Evolutionary conservation across 768 basidiomycete species (phyloP).

Genomic region (Naganishia randhawae): DNA sequence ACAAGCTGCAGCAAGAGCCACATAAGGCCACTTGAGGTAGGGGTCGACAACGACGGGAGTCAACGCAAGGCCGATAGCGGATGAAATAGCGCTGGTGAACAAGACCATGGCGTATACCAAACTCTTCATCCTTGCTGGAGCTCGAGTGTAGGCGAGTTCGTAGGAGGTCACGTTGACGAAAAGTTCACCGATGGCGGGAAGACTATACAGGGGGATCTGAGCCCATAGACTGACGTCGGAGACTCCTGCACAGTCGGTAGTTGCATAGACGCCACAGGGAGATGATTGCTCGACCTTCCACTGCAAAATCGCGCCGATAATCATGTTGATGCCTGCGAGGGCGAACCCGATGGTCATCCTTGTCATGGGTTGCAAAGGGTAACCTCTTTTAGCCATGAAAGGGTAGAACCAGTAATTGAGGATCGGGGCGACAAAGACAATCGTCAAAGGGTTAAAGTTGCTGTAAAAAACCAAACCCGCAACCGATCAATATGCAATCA

Average conservation of each 20-base stretch:
- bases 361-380: constrained; percentile 41
- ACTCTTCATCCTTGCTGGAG: constrained; percentile 49
- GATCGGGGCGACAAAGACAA: constrained; percentile 42
- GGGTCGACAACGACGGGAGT: constrained; percentile 44
- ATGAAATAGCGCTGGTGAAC: constrained; percentile 44
- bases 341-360: constrained; percentile 36
- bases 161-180: constrained; percentile 48
- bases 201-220: constrained; percentile 44
- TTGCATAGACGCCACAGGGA: constrained; percentile 45
- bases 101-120: constrained; percentile 45
- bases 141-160: constrained; percentile 48
- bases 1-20: constrained; percentile 32
- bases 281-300: constrained; percentile 45
- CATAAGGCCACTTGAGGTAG: constrained; percentile 45
- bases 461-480: constrained; percentile 24
- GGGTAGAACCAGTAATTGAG: constrained; percentile 47
- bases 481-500: background rate
- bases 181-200: constrained; percentile 47
- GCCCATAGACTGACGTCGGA: constrained; percentile 11
- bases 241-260: constrained; percentile 29
- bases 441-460: constrained; percentile 47
- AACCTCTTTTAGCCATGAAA: constrained; percentile 34
- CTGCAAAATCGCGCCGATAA: constrained; percentile 47
- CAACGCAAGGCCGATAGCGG: constrained; percentile 43
- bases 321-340: constrained; percentile 33